Base-by-base conservation (phyloP, 2,329 filamentous ascomycete species). In the Domatiomyces catenatus region DNA sequence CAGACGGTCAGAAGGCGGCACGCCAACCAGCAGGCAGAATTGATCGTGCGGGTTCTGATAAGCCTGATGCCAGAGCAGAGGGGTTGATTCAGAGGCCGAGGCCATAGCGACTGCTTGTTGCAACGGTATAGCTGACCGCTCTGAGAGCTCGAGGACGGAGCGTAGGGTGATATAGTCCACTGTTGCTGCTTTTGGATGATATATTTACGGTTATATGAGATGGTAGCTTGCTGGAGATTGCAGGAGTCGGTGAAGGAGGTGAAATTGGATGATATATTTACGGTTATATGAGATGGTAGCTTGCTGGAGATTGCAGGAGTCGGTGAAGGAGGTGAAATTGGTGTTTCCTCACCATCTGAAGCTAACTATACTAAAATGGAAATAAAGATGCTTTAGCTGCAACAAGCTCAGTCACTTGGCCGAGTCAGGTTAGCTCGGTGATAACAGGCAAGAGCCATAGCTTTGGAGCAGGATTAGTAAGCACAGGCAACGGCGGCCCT, bases 1-100 rank as follows among this genome's bases (percentile, higher is more conserved):
- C 8, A 44, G 36, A 18, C 49, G 48, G 17, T 48, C 51, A 1
- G 57, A 59, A 3, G 57, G 54, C 2, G 58, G 58, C 22, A 55
- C 50, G 12, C 58, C 58, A 8, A 52, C 49, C n/a, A 60, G 49
- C 44, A 54, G 53, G 48, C 57, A 59, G 54, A 60, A 60, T 26
- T 60, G 58, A 8, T 48, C 36, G 44, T 60, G 58, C 12, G 50
- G 48, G 47, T 59, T 54, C 3, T 55, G 36, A 20, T 22, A 20
- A 45, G 44, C 20, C 5, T 47, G 7, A 18, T 20, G 19, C 28
- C 50, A 52, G 28, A 57, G 52, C 8, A 57, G 48, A 17, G 55
- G 55, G 5, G 55, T 56, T 10, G 44, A 47, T 46, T 57, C 55
- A 48, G 39, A 42, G 3, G 47, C 42, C 8, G 42, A 8, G 20